A percentile compares a stretch with the other conserved stretches of the same genome.
Evolutionary conservation across 1,139 yeast genomes (phyloP).

Genomic region (Spathaspora jeffriesii): DNA sequence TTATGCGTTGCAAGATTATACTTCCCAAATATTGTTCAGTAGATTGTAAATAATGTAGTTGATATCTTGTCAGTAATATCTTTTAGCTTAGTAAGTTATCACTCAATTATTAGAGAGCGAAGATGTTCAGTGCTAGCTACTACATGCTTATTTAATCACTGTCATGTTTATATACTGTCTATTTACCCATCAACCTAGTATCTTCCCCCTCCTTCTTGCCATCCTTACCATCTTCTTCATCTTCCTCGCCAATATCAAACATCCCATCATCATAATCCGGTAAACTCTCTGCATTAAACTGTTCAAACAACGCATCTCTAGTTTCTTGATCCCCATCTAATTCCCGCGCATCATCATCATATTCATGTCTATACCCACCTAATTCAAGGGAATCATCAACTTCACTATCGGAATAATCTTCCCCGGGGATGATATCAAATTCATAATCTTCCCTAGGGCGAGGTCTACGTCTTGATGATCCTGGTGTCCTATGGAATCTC

Average conservation of each 20-base stretch:
- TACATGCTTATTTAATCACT: too few relatives aligned
- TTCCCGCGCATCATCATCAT: conserved; percentile 21
- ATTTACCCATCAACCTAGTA: background rate
- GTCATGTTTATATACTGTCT: too few relatives aligned
- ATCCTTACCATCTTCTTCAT: conserved; percentile 18
- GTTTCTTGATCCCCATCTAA: conserved; percentile 16
- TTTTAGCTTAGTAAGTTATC: too few relatives aligned
- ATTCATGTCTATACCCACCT: conserved; percentile 15
- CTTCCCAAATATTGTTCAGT: too few relatives aligned
- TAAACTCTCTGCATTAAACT: conserved; percentile 37
- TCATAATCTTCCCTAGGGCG: conserved; percentile 77
- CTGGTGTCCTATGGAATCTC: conserved; percentile 52
- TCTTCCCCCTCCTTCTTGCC: background rate
- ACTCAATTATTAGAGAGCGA: too few relatives aligned
- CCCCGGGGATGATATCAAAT: conserved; percentile 76
- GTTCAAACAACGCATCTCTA: conserved; percentile 41
- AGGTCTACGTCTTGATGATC: conserved; percentile 49
- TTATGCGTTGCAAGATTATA: too few relatives aligned
- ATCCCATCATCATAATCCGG: conserved; percentile 44
- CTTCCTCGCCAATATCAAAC: conserved; percentile 45
- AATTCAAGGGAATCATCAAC: conserved; percentile 28
- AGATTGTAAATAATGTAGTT: too few relatives aligned
- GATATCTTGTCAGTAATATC: too few relatives aligned
- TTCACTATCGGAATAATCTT: conserved; percentile 49
- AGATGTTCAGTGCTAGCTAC: too few relatives aligned